Conservation (phyloP, 495 filamentous ascomycete species). For the Thozetella sp. region DNA sequence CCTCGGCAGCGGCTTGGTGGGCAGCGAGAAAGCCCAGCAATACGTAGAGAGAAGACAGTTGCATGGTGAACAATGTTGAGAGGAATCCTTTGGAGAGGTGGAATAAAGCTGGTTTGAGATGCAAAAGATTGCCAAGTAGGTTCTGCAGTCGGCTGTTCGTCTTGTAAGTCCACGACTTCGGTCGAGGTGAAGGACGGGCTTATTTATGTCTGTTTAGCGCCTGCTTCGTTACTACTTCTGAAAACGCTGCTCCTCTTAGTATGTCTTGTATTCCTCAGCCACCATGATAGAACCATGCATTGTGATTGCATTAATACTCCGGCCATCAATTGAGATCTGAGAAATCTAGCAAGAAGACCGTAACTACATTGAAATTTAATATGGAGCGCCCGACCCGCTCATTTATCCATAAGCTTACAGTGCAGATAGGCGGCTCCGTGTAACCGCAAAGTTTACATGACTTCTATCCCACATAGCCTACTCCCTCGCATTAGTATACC, state of each 20-base stretch:
- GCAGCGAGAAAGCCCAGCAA: background rate
- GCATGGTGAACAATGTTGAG: background rate
- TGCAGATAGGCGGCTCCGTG: background rate
- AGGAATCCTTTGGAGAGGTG: background rate
- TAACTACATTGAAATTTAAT: background rate
- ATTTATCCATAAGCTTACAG: background rate
- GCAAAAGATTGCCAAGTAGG: background rate
- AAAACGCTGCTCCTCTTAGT: background rate
- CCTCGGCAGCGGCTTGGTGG: background rate
- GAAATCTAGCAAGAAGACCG: background rate
- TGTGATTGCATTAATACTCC: background rate
- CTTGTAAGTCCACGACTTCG: background rate
- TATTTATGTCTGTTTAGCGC: background rate
- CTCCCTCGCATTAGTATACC: background rate
- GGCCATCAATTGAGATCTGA: background rate
- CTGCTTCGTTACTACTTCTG: background rate
- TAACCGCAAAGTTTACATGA: background rate
- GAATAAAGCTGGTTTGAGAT: background rate
- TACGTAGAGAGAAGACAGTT: background rate
- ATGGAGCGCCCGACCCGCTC: background rate
- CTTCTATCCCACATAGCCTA: background rate
- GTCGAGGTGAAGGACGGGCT: background rate
- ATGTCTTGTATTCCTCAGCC: background rate
- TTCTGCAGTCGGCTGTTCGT: background rate
- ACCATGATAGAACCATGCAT: background rate